Evolutionary conservation across 2,329 filamentous ascomycete species (phyloP).

Genomic region (Penicillium rolfsii): DNA sequence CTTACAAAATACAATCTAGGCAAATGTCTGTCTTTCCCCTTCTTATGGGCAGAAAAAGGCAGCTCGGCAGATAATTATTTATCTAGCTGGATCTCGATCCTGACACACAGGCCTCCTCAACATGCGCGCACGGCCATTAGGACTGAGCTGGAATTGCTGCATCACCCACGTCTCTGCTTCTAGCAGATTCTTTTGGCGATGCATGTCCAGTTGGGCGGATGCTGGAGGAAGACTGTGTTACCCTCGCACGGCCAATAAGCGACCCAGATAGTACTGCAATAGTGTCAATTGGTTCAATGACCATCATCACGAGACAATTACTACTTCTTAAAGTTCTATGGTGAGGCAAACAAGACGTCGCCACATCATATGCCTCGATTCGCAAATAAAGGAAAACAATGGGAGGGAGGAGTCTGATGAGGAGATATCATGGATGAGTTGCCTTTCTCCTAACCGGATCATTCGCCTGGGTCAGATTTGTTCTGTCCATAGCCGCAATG

Average conservation of each 20-base stretch:
- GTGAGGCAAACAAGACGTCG: slow-evolving; percentile 21
- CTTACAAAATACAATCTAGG: neutral
- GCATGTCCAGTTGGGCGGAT: slow-evolving; percentile 27
- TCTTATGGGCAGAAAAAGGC: neutral
- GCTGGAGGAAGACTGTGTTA: slow-evolving; percentile 26
- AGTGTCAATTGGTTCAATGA: slow-evolving; percentile 19
- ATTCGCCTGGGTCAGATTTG: slow-evolving; percentile 20
- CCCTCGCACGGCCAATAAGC: slow-evolving; percentile 24
- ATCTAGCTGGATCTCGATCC: neutral
- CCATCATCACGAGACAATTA: slow-evolving; percentile 26
- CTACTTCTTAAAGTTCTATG: slow-evolving; percentile 5
- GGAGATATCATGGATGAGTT: slow-evolving; percentile 1
- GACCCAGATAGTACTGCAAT: slow-evolving; percentile 8
- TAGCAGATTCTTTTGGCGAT: slow-evolving; percentile 23
- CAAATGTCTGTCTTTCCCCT: neutral
- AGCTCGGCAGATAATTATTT: neutral
- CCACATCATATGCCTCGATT: slow-evolving; percentile 12
- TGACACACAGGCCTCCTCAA: slow-evolving; percentile 11
- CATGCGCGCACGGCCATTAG: slow-evolving; percentile 24
- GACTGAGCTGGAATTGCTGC: slow-evolving; percentile 28
- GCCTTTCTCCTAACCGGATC: slow-evolving; percentile 19
- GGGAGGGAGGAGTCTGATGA: neutral
- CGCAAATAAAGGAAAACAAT: neutral
- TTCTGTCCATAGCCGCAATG: slow-evolving; percentile 15
- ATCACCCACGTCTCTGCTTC: slow-evolving; percentile 20